Percentiles rank a stretch among this genome's conserved stretches.
These are phyloP conservation scores for Cetradonia linearis DNA, from an alignment of 495 filamentous ascomycete genomes.

Conservation along the genomic window DNA sequence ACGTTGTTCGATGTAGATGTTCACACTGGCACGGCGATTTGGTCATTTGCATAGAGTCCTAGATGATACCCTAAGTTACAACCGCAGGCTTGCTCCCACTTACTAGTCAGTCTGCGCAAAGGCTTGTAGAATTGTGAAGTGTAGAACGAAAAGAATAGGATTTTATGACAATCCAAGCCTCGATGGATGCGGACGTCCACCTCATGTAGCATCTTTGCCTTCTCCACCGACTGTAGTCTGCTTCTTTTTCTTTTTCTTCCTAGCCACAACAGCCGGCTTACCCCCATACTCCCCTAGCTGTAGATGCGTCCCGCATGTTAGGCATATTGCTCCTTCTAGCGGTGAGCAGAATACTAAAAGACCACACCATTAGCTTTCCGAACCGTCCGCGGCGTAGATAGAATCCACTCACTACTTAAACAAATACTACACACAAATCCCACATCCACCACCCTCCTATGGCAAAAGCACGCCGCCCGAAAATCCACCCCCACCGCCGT, in stretches of 20 bases:
- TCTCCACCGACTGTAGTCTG: slow-evolving; percentile 32
- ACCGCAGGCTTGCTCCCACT: neutral
- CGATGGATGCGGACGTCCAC: neutral
- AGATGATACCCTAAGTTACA: slow-evolving; percentile 3
- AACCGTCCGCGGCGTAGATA: neutral
- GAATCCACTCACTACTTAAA: slow-evolving; percentile 56
- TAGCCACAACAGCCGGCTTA: slow-evolving; percentile 62
- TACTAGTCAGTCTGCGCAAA: neutral
- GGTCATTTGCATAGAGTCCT: neutral
- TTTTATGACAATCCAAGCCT: neutral
- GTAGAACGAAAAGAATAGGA: neutral
- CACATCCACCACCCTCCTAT: slow-evolving; percentile 79
- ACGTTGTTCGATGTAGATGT: neutral
- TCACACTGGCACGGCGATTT: neutral
- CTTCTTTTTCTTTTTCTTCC: slow-evolving; percentile 62
- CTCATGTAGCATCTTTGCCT: slow-evolving; percentile 14
- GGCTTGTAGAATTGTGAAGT: neutral
- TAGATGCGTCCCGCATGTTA: slow-evolving; percentile 84
- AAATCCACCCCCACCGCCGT: slow-evolving; percentile 88
- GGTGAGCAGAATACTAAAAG: slow-evolving; percentile 52
- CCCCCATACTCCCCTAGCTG: slow-evolving; percentile 63
- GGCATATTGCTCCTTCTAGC: slow-evolving; percentile 57
- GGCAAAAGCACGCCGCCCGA: slow-evolving; percentile 93
- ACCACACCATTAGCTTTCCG: neutral
- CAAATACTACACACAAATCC: slow-evolving; percentile 95